Evolutionary conservation across 2,329 filamentous ascomycete species (phyloP), one percentile per base, ranked within the genome.

Genomic region (Sarocladium oryzae): DNA sequence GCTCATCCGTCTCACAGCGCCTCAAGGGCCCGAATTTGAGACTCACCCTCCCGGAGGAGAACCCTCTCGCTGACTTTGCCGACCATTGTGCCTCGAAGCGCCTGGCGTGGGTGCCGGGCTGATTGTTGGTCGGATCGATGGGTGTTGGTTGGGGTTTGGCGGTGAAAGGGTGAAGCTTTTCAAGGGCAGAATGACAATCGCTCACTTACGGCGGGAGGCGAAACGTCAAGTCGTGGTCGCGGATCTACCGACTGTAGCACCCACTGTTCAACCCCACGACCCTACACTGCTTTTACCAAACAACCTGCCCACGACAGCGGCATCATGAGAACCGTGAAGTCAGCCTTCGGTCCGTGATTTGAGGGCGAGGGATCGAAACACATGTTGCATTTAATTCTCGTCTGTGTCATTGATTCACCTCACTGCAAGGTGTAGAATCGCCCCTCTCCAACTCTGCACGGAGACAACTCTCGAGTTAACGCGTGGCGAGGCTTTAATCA

Each of bases 41-140:
- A 63, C 74, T 60, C 65, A 82, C 79, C 79, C 74, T 83, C 79
- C 63, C 79, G 67, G 26, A 81, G 73, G 68, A 83, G 79, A 60
- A 82, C 79, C 66, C 78, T 77, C 69, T 83, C 79, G 66, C 79
- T 82, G 57, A 83, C 79, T 71, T 83, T 83, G 54, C 79, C 79
- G 53, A 83, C 79, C 79, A 83, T 83, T 51, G 37, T 69, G 57
- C 52, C 51, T 46, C 38, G 51, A 43, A 46, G 38, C 52, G 52
- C 51, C 46, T 54, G 40, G 41, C 51, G 51, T 56, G 49, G 30
- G 10, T 48, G 30, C 43, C 30, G 43, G 16, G 32, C 28, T 36
- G 43, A 32, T 33, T 21, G 43, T 20, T 48, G 43, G 43, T 32
- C 40, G 40, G 40, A 15, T 43, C 23, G 40, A 11, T 24, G 13